Evolutionary conservation across 495 filamentous ascomycete genomes (phyloP), one percentile per base, ranked within the genome.

Genomic region (Penicillium steckii): DNA sequence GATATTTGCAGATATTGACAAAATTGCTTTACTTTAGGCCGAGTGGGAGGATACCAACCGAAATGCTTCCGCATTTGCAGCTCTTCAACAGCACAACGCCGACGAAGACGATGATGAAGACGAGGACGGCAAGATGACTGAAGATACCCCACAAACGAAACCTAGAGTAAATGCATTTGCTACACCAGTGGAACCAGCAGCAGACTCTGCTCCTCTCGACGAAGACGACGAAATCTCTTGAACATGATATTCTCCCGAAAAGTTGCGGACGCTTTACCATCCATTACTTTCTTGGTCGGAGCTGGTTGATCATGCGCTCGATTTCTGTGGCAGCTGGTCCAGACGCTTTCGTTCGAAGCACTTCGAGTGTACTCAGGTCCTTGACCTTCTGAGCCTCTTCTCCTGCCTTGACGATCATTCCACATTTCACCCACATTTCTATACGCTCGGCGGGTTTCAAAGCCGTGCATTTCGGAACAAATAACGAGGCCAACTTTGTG

Each of bases 351-450:
- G 53, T 64, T 58, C 77, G 76, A 56, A 88, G 65, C 55, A 78
- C 70, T 69, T 86, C 81, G 46, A 88, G 76, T 2, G 83, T 72
- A 57, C 85, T 84, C 46, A 84, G 66, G 67, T 97, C 90, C 70
- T 88, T 96, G 46, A 77, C 77, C 75, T 83, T 88, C 33, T 90
- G 80, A 29, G 94, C 91, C 72, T 97, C 94, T 70, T 97, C 91
- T 13, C 86, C 95, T 9, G 95, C 94, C 73, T 91, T 90, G 19
- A 87, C 82, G 23, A 91, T 78, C 83, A 95, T 83, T 21, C 91
- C 92, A 67, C 95, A 97, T 71, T 95, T 96, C 57, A 95, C 82
- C 82, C 90, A 97, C 94, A 97, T 96, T 61, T 89, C 85, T 46
- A 96, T 84, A 26, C 86, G 75, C 50, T 91, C 87, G 43, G 81